These are phyloP conservation scores for Salvia sclarea DNA, from an alignment of 305 asterid species.

Conservation along the genomic window DNA sequence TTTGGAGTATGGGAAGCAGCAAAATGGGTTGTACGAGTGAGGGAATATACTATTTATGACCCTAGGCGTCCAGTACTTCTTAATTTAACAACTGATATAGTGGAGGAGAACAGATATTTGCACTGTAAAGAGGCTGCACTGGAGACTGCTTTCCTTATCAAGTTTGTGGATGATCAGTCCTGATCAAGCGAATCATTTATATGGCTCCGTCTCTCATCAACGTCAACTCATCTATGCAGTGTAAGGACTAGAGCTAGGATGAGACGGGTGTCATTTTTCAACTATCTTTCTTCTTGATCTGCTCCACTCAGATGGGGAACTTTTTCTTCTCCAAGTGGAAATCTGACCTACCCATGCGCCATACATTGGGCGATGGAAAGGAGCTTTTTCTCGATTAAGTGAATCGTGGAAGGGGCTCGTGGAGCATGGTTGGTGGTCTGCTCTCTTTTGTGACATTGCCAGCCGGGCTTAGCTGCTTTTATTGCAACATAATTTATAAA, in stretches of 20 bases:
- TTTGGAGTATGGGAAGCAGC: conserved; percentile 98
- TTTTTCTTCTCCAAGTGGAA: conserved; percentile 10
- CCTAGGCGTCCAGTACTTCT: conserved; percentile 75
- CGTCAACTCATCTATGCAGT: not conserved
- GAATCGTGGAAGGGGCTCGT: conserved; percentile 10
- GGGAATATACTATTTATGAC: conserved; percentile 71
- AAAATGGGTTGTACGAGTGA: conserved; percentile 85
- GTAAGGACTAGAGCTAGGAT: not conserved
- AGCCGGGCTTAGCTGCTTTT: conserved; percentile 18
- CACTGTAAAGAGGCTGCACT: conserved; percentile 82
- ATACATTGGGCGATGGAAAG: conserved; percentile 6
- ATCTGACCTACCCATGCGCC: conserved; percentile 17
- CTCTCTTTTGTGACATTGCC: conserved; percentile 13
- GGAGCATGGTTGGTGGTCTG: conserved; percentile 30
- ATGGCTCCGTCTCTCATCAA: conserved; percentile 11
- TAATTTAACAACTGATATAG: conserved; percentile 71
- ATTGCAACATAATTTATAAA: conserved; percentile 18
- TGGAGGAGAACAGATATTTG: conserved; percentile 84
- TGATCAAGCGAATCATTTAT: conserved; percentile 7
- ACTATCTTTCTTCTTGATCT: not conserved
- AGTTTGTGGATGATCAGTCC: conserved; percentile 53
- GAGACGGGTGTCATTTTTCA: not conserved
- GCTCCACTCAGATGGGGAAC: not conserved
- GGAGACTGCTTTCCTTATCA: conserved; percentile 81
- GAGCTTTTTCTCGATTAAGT: conserved; percentile 7